Base-by-base conservation (phyloP, 2,329 filamentous ascomycete genomes). In the Aspergillus quadricinctus region DNA sequence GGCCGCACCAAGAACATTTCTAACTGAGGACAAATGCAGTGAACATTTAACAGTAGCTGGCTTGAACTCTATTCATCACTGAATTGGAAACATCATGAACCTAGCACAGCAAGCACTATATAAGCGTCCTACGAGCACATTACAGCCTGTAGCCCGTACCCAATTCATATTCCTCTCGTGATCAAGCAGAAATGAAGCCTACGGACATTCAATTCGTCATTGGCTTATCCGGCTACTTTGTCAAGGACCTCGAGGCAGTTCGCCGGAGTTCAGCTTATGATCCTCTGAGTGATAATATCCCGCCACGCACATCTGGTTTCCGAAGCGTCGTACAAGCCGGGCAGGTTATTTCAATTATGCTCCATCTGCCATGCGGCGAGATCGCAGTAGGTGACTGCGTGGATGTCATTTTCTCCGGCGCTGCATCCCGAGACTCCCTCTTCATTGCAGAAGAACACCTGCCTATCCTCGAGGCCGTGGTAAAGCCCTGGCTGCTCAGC, bases 321-420 rank as follows among this genome's bases (percentile, higher is more conserved):
- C 57, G 60, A 54, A 57, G 43, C 11, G 43, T 61, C 31, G 61
- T 61, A 10, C 61, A 63, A 23, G 35, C 57, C 1, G 59, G 61
- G 4, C 57, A 63, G 14, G 48, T 57, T 8, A 63, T 63, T n/a
- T 63, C 61, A 5, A 28, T 63, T 11, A 31, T 63, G 4, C 17
- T 63, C 7, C 55, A 60, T 37, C 53, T 63, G 1, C 61, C 61
- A 14, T 52, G 54, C 23, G 55, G 57, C 27, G 48, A 43, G 19
- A 17, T 55, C 17, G 61, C 59, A 14, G 51, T 63, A 7, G 61
- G 61, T 1, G 61, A 63, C 43, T 61, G 61, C n/a, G 61, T 59
- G 27, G 61, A 61, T 50, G 59, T 63, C 35, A 63, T 63, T 40
- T 63, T 63, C 40, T 63, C 61, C n/a, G 59, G 61, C 14, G 61